Conservation (phyloP, 306 rosid species). For the Mimosa bimucronata region DNA sequence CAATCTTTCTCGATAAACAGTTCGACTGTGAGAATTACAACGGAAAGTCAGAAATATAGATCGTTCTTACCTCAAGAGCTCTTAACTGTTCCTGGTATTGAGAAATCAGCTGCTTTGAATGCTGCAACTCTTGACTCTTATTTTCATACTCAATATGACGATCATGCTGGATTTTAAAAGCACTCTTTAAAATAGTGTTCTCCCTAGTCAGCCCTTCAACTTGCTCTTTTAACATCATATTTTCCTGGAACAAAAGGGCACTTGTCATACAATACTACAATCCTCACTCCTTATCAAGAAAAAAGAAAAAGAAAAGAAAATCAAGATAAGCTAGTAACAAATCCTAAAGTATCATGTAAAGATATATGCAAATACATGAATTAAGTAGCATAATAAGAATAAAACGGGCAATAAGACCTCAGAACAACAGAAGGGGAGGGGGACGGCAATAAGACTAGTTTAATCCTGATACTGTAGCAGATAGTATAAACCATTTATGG, state of each 20-base stretch:
- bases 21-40: background rate
- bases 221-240: slow-evolving; percentile 79
- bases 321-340: background rate
- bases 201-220: slow-evolving; percentile 72
- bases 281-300: background rate
- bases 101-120: slow-evolving; percentile 73
- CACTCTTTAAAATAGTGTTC: slow-evolving; percentile 77
- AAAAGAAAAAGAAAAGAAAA: background rate
- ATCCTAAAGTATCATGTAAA: background rate
- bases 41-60: background rate
- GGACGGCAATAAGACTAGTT: background rate
- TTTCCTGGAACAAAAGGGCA: slow-evolving; percentile 58
- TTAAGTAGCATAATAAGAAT: background rate
- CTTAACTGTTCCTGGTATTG: slow-evolving; percentile 89
- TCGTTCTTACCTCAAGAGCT: slow-evolving; percentile 74
- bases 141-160: slow-evolving; percentile 75
- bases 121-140: slow-evolving; percentile 70
- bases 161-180: slow-evolving; percentile 79
- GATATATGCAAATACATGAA: background rate
- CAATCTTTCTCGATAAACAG: background rate
- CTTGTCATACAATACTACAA: slow-evolving; percentile 2
- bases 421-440: background rate
- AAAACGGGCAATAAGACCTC: background rate
- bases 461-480: background rate
- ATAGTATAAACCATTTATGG: background rate